Evolutionary conservation across 2,329 filamentous ascomycete species (phyloP), one percentile per base, ranked within the genome.

Genomic region (Hypoxylon sp.): DNA sequence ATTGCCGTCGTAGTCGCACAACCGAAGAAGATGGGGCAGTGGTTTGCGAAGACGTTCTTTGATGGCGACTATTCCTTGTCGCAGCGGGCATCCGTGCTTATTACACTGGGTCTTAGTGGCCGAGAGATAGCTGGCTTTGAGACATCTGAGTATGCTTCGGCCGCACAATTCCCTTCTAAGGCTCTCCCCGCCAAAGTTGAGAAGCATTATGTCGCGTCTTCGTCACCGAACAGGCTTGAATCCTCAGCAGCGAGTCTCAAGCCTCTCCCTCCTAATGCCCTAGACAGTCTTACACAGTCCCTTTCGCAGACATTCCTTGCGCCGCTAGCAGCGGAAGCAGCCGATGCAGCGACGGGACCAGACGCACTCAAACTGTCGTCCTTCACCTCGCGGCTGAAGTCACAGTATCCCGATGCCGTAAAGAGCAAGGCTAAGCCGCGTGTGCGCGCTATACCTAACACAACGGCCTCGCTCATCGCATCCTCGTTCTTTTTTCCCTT

Each of bases 41-140:
- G 93, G 91, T 93, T 97, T 64, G 89, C 91, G 2, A 89, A 90
- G 62, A 91, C 92, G 0, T 97, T 96, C 77, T 98, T 98, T 77
- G 91, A 93, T 45, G 94, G 94, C 14, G 96, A 99, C 76, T 94
- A 96, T 79, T 97, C 94, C 0, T 83, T 98, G 38, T 88, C 90
- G 0, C 95, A 98, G 77, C 87, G 96, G 41, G 92, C 91, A 6
- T 89, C 92, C 0, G 86, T 98, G 38, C 89, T 99, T 57, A 91
- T 93, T 19, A 90, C 93, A 0, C 82, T 99, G 3, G 95, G 94
- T 0, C 82, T 99, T 0, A 89, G 91, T 30, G 93, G 93, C 1
- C 88, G 95, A 64, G 94, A 98, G 79, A 80, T 99, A 9, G 93
- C 93, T 1, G 94, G 96, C 0, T 89, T 92, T 70, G 89, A 91